Evolutionary conservation across 2,329 filamentous ascomycete species (phyloP).

Genomic region (Fusarium humuli): DNA sequence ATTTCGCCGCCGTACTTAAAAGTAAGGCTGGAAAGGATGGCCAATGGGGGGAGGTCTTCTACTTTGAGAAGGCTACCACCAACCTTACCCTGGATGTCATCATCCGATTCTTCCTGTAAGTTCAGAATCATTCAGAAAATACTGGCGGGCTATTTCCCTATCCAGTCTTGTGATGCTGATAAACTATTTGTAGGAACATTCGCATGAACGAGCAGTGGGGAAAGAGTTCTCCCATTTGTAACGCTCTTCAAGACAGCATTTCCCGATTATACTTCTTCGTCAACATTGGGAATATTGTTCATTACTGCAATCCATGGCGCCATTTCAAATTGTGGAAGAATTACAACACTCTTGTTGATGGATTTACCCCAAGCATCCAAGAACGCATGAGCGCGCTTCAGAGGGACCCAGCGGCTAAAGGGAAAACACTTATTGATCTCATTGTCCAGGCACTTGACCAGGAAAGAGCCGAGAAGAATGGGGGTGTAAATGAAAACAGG

Average conservation of each 20-base stretch:
- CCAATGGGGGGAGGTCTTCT: conserved; percentile 39
- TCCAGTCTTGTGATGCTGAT: not conserved
- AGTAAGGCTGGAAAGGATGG: conserved; percentile 15
- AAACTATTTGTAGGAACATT: conserved; percentile 4
- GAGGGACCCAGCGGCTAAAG: not conserved
- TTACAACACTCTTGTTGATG: conserved; percentile 22
- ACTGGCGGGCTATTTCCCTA: not conserved
- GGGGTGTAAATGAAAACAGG: not conserved
- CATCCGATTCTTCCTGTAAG: conserved; percentile 50
- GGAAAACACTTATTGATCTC: conserved; percentile 33
- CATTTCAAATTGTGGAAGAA: conserved; percentile 35
- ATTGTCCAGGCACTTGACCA: conserved; percentile 23
- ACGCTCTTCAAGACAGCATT: conserved; percentile 28
- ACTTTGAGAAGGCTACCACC: conserved; percentile 51
- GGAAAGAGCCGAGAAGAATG: conserved; percentile 11
- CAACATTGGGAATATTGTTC: conserved; percentile 17
- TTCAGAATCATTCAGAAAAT: not conserved
- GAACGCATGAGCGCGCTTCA: conserved; percentile 15
- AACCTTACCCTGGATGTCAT: conserved; percentile 58
- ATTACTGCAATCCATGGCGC: conserved; percentile 33
- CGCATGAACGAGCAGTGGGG: conserved; percentile 31
- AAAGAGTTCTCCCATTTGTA: conserved; percentile 5
- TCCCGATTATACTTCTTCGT: conserved; percentile 23
- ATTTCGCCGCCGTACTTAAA: conserved; percentile 47
- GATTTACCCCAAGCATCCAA: conserved; percentile 15